Evolutionary conservation across 2,329 filamentous ascomycete species (phyloP).

Genomic region (Aspergillus sojae): DNA sequence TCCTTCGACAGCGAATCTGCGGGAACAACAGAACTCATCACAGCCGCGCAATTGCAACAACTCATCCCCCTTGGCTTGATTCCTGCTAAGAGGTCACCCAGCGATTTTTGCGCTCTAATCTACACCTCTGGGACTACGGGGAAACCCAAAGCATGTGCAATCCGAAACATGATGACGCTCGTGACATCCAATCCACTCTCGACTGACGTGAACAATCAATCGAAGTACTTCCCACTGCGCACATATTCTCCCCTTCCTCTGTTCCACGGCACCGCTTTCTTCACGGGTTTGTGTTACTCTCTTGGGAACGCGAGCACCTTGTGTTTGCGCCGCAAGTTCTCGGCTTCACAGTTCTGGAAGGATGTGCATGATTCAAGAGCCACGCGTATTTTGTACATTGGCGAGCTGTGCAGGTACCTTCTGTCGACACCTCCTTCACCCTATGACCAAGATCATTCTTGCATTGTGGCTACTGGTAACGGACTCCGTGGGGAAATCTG

Average conservation of each 20-base stretch:
- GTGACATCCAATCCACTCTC: slow-evolving; percentile 41
- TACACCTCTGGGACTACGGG: slow-evolving; percentile 55
- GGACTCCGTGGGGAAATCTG: slow-evolving; percentile 53
- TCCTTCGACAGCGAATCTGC: slow-evolving; percentile 37
- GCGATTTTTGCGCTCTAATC: slow-evolving; percentile 44
- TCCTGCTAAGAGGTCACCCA: slow-evolving; percentile 36
- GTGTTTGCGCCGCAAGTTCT: slow-evolving; percentile 51
- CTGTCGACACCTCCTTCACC: slow-evolving; percentile 48
- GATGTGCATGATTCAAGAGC: slow-evolving; percentile 47
- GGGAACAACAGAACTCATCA: slow-evolving; percentile 28
- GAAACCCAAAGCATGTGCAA: slow-evolving; percentile 50
- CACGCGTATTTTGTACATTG: slow-evolving; percentile 51
- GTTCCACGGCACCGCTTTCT: slow-evolving; percentile 54
- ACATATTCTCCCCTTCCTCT: slow-evolving; percentile 52
- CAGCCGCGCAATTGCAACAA: slow-evolving; percentile 28
- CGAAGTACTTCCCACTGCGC: slow-evolving; percentile 49
- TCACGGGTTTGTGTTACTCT: slow-evolving; percentile 46
- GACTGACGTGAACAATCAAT: slow-evolving; percentile 38
- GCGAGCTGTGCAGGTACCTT: slow-evolving; percentile 54
- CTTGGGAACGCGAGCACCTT: slow-evolving; percentile 46
- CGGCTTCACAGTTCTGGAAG: slow-evolving; percentile 49
- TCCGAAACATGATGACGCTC: slow-evolving; percentile 43
- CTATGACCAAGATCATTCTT: slow-evolving; percentile 49
- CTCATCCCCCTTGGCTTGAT: slow-evolving; percentile 25
- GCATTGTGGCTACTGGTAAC: slow-evolving; percentile 51